A percentile compares a stretch with the other conserved stretches of the same genome.
These are phyloP conservation scores for Yamadazyma triangularis DNA, from an alignment of 1,139 yeast genomes.

Conservation along the genomic window DNA sequence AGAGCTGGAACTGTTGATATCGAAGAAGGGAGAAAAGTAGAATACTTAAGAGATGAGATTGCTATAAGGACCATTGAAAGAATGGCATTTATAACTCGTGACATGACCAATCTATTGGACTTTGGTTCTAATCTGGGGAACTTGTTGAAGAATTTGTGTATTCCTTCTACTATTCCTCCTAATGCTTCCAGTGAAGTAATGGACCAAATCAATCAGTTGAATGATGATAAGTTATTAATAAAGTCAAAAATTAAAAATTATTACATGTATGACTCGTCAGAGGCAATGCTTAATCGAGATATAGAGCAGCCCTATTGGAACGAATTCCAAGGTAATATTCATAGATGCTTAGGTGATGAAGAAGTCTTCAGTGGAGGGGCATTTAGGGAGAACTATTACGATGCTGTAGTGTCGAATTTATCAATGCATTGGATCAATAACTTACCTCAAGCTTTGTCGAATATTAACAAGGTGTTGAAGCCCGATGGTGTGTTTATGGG, in stretches of 20 bases:
- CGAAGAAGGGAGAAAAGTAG: slow-evolving; percentile 55
- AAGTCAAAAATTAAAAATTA: slow-evolving; percentile 51
- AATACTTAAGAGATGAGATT: slow-evolving; percentile 71
- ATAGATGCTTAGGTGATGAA: slow-evolving; percentile 62
- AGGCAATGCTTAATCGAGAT: slow-evolving; percentile 51
- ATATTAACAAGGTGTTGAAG: slow-evolving; percentile 57
- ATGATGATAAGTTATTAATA: slow-evolving; percentile 50
- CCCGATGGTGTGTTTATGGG: slow-evolving; percentile 86
- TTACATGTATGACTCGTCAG: slow-evolving; percentile 66
- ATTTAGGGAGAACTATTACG: slow-evolving; percentile 46
- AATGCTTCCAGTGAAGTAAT: slow-evolving; percentile 25
- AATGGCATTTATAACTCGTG: slow-evolving; percentile 66
- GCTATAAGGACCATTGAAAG: slow-evolving; percentile 73
- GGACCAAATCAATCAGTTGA: slow-evolving; percentile 34
- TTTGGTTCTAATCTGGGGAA: slow-evolving; percentile 73
- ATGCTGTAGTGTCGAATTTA: slow-evolving; percentile 71
- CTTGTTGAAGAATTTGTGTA: slow-evolving; percentile 37
- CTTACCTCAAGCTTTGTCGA: slow-evolving; percentile 57
- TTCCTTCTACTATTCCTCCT: slow-evolving; percentile 24
- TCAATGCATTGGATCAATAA: slow-evolving; percentile 86
- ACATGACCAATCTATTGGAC: slow-evolving; percentile 58
- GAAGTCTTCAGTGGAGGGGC: slow-evolving; percentile 47
- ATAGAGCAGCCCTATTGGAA: slow-evolving; percentile 26
- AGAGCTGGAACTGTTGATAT: slow-evolving; percentile 43
- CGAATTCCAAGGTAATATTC: slow-evolving; percentile 36